Evolutionary conservation across 2,329 filamentous ascomycete genomes (phyloP).

Genomic region (Sphaerulina musiva): DNA sequence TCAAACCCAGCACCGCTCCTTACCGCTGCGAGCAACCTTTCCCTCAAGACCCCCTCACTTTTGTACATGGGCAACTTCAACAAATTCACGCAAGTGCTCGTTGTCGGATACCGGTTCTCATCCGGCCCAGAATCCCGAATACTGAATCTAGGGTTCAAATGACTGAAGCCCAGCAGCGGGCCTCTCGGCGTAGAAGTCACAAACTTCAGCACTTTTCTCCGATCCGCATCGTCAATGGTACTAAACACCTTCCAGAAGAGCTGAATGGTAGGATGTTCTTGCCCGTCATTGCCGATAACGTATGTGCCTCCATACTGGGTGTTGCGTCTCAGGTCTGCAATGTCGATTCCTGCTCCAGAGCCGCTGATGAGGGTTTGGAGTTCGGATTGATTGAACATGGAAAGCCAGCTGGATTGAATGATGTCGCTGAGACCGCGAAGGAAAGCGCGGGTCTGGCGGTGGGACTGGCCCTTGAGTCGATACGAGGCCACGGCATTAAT

Average conservation of each 20-base stretch:
- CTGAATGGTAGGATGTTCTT: constrained; percentile 77
- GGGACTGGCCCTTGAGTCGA: constrained; percentile 72
- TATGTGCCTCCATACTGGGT: constrained; percentile 87
- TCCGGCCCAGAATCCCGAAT: constrained; percentile 78
- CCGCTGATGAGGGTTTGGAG: constrained; percentile 89
- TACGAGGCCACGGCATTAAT: constrained; percentile 87
- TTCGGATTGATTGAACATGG: constrained; percentile 97
- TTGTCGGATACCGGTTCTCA: constrained; percentile 74
- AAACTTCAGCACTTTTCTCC: constrained; percentile 84
- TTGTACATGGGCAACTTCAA: constrained; percentile 83
- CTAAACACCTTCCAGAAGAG: constrained; percentile 90
- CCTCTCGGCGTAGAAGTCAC: constrained; percentile 90
- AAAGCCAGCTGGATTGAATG: constrained; percentile 86
- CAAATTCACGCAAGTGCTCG: constrained; percentile 92
- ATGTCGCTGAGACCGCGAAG: constrained; percentile 78
- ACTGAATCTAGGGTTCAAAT: constrained; percentile 77
- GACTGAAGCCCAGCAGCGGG: constrained; percentile 79
- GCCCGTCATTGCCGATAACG: constrained; percentile 75
- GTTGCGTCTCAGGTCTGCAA: constrained; percentile 76
- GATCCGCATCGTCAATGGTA: constrained; percentile 65
- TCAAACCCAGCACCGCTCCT: constrained; percentile 91
- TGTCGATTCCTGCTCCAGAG: constrained; percentile 70
- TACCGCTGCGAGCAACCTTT: constrained; percentile 83
- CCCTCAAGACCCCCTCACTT: constrained; percentile 57
- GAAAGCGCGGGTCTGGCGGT: constrained; percentile 78